Conservation (phyloP, 805 yeast species). For the Metschnikowia anglica region DNA sequence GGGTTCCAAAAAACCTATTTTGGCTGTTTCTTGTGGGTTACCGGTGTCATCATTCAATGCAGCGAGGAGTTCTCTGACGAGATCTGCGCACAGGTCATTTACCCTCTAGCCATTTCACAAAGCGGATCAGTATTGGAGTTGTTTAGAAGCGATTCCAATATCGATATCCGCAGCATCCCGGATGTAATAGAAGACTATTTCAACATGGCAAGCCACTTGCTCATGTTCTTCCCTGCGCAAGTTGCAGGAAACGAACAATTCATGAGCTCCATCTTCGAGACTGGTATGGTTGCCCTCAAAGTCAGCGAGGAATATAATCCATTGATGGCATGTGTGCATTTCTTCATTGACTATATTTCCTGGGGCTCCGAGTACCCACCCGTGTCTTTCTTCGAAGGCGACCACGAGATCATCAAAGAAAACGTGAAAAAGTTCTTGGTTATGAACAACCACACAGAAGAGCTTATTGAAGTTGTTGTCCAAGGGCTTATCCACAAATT, state of each 20-base stretch:
- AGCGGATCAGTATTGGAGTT: constrained; percentile 54
- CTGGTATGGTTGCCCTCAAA: constrained; percentile 53
- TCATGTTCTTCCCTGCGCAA: constrained; percentile 69
- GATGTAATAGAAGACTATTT: constrained; percentile 86
- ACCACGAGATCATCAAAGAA: constrained; percentile 49
- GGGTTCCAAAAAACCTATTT: constrained; percentile 68
- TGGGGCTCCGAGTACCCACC: constrained; percentile 88
- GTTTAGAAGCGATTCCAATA: constrained; percentile 21
- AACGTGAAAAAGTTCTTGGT: constrained; percentile 48
- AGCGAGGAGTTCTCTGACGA: constrained; percentile 60
- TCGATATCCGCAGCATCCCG: constrained; percentile 44
- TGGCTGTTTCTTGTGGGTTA: constrained; percentile 89
- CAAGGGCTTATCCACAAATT: constrained; percentile 70
- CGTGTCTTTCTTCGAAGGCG: constrained; percentile 54
- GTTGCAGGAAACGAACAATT: constrained; percentile 47
- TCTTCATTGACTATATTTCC: constrained; percentile 73
- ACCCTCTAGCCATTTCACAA: constrained; percentile 73
- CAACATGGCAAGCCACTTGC: constrained; percentile 71
- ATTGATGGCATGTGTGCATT: constrained; percentile 66
- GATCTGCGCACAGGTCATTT: constrained; percentile 57
- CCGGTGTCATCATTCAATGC: constrained; percentile 69
- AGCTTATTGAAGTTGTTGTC: constrained; percentile 52
- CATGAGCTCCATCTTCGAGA: constrained; percentile 53
- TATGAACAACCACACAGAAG: constrained; percentile 51
- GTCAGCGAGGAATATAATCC: constrained; percentile 69